These are phyloP conservation scores for Mycothermus thermophilus DNA, from an alignment of 495 filamentous ascomycete species.

Conservation along the genomic window DNA sequence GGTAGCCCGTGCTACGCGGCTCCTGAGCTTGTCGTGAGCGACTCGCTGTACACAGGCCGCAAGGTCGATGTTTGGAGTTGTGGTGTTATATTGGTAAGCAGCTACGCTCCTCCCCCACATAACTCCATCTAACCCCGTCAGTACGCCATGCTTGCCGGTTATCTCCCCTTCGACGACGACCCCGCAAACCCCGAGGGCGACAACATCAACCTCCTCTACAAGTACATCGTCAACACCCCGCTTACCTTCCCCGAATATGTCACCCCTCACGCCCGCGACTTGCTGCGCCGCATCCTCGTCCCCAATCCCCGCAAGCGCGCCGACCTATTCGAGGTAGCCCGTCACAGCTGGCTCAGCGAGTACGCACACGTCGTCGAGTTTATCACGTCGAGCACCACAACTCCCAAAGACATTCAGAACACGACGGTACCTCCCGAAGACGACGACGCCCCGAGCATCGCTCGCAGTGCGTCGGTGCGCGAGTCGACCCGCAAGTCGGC, in stretches of 20 bases:
- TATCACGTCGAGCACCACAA: conserved; percentile 89
- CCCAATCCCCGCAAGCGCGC: conserved; percentile 89
- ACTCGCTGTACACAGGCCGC: conserved; percentile 89
- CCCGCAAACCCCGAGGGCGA: conserved; percentile 97
- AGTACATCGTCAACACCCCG: conserved; percentile 96
- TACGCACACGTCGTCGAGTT: conserved; percentile 89
- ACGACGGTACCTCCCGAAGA: conserved; percentile 59
- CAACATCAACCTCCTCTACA: conserved; percentile 98
- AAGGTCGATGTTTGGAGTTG: conserved; percentile 99
- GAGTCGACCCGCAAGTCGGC: conserved; percentile 62
- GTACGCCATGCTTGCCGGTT: conserved; percentile 98
- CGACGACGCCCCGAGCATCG: conserved; percentile 51
- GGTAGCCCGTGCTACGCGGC: conserved; percentile 91
- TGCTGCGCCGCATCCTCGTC: conserved; percentile 87
- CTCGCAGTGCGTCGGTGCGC: conserved; percentile 79
- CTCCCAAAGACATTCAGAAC: conserved; percentile 70
- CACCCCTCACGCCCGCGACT: conserved; percentile 87
- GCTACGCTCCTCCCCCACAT: conserved; percentile 1
- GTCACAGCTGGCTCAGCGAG: conserved; percentile 96
- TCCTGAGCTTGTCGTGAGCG: conserved; percentile 92
- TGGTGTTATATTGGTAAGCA: conserved; percentile 89
- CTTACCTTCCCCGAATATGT: conserved; percentile 99
- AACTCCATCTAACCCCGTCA: conserved; percentile 22
- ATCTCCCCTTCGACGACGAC: conserved; percentile 98
- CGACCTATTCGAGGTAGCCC: conserved; percentile 92